A percentile compares a stretch with the other conserved stretches of the same genome.
phyloP scores from a whole-genome alignment of 495 filamentous ascomycete species.

The Pseudevernia furfuracea region DNA sequence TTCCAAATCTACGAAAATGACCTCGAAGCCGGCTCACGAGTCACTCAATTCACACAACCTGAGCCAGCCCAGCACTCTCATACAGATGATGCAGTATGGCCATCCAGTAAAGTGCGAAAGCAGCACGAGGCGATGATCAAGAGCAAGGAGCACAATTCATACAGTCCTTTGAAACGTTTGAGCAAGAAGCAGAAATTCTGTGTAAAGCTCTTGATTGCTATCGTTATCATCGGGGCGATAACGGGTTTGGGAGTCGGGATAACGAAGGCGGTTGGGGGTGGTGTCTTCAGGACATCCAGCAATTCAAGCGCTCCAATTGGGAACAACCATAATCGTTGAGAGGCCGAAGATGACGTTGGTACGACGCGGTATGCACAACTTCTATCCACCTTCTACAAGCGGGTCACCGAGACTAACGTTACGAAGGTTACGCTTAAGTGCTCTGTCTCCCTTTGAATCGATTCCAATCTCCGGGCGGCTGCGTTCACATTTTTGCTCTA shows the following conservation, averaged over 20 bases:
- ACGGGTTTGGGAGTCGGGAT: constrained; percentile 58
- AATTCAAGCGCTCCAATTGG: constrained; percentile 29
- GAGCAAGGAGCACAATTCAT: constrained; percentile 12
- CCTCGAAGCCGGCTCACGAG: constrained; percentile 14
- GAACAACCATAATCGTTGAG: background rate
- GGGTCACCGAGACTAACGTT: background rate
- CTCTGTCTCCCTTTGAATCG: background rate
- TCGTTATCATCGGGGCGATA: constrained; percentile 51
- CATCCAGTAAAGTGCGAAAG: constrained; percentile 5
- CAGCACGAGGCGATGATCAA: constrained; percentile 6
- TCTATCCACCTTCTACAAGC: background rate
- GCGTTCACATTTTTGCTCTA: background rate
- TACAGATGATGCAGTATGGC: constrained; percentile 17
- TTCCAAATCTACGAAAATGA: constrained; percentile 18
- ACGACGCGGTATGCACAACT: background rate
- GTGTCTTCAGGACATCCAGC: constrained; percentile 42
- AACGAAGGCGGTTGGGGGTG: constrained; percentile 51
- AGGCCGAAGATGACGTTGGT: background rate
- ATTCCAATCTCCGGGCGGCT: background rate
- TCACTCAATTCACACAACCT: constrained; percentile 1
- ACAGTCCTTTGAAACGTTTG: constrained; percentile 40
- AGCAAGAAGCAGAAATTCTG: constrained; percentile 43
- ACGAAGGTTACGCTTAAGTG: background rate
- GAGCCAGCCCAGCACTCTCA: background rate
- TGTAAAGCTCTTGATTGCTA: constrained; percentile 46